Evolutionary conservation across 129 eudicot genomes (phyloP), one percentile per base, ranked within the genome.

Genomic region (Deinandra increscens): DNA sequence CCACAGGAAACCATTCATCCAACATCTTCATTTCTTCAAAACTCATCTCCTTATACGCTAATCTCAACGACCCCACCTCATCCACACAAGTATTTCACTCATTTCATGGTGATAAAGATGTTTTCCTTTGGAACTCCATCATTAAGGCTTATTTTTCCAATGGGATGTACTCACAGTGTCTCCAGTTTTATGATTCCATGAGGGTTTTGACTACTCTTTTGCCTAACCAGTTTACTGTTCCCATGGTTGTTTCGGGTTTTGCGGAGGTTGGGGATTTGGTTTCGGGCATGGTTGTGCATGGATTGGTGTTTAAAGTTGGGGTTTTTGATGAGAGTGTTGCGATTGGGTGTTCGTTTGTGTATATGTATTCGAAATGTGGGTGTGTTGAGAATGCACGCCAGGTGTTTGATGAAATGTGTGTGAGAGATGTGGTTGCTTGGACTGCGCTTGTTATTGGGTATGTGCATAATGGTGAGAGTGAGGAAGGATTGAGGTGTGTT

Each of bases 361-460:
- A 80, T 54, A 78, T 88, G 88, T 91, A 91, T 61, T 84, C 94
- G 9, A 91, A 84, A 78, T 84, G 94, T 66, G 91, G 96, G 41
- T 12, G 44, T 68, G 43, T 86, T 75, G 84, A 39, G 15, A 72
- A 61, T 62, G 96, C 96, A 2, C 70, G 67, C 22, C 37, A 55
- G 23, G 83, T 88, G 87, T 88, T 88, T 54, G 96, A 91, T 76
- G 96, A 85, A 84, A 91, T 86, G 82, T 15, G 15, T 60, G 42
- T 62, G 42, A 82, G 76, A 76, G 97, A 88, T 79, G 88, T 84
- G 64, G 87, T 91, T 70, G 84, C 86, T 41, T 91, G 97, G 97
- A 91, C 97, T 18, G 91, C 91, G 1, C 86, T 91, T 77, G 83
- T 91, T n/a, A 79, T 88, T 41, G 96, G 97, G 69, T 86, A 86